Evolutionary conservation across 1,139 yeast genomes (phyloP).

Genomic region (Sugiyamaella novakii): DNA sequence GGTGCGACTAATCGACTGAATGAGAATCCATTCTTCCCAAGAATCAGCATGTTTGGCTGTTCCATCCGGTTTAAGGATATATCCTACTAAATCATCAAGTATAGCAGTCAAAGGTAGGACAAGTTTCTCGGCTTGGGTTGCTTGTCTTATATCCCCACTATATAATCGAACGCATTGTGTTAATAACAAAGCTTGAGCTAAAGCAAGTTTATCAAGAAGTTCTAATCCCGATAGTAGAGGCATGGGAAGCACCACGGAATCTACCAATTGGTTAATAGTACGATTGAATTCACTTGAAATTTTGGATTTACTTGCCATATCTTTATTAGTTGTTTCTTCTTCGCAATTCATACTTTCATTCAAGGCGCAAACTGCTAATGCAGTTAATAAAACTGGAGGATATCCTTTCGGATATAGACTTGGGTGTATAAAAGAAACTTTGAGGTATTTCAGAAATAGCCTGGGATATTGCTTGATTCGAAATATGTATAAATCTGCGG

Average conservation of each 20-base stretch:
- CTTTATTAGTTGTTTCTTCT: neutral
- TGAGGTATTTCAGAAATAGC: constrained; percentile 21
- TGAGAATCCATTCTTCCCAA: constrained; percentile 21
- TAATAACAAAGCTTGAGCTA: constrained; percentile 24
- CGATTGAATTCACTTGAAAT: constrained; percentile 5
- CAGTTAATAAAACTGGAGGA: constrained; percentile 23
- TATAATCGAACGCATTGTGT: constrained; percentile 22
- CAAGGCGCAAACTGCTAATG: constrained; percentile 23
- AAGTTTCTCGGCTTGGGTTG: constrained; percentile 18
- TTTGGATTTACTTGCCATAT: neutral
- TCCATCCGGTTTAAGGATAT: neutral
- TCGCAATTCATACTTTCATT: neutral
- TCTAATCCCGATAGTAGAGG: constrained; percentile 1
- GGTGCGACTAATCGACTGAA: constrained; percentile 22
- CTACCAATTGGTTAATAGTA: constrained; percentile 13
- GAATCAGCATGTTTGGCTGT: neutral
- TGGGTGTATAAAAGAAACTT: constrained; percentile 24
- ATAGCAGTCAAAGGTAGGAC: constrained; percentile 15
- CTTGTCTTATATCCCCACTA: constrained; percentile 20
- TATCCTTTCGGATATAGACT: constrained; percentile 19
- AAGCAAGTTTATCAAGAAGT: constrained; percentile 23
- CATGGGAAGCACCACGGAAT: constrained; percentile 10
- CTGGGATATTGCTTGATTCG: constrained; percentile 25
- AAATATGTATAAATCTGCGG: constrained; percentile 13
- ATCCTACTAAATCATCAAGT: constrained; percentile 24